phyloP scores from a whole-genome alignment of 1,284 basidiomycete species.

The Wolfiporia cocos region DNA sequence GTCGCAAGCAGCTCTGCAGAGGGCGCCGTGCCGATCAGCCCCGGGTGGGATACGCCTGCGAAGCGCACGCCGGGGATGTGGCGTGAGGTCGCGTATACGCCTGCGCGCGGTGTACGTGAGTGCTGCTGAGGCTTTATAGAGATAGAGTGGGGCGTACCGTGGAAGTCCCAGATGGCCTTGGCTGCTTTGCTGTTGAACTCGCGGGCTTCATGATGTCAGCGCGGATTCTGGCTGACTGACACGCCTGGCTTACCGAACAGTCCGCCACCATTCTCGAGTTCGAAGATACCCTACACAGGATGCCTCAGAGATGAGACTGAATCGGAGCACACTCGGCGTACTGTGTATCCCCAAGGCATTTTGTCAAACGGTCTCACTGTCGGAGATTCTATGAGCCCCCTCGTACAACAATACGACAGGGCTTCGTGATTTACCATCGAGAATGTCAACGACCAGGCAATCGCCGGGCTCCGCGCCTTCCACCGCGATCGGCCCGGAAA shows the following conservation, averaged over 20 bases:
- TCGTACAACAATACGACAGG: no score
- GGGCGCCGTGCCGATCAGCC: conserved; percentile 72
- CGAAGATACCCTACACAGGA: conserved; percentile 56
- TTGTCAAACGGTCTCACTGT: conserved; percentile 65
- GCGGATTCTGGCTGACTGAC: background rate
- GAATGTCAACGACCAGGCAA: conserved; percentile 72
- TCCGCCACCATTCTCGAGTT: conserved; percentile 70
- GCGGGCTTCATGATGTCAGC: conserved; percentile 33
- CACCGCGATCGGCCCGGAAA: conserved; percentile 70
- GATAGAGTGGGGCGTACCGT: conserved; percentile 32
- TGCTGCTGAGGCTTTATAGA: conserved; percentile 1
- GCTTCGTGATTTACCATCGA: conserved; percentile 59
- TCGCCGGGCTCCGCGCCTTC: conserved; percentile 77
- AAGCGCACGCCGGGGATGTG: conserved; percentile 79
- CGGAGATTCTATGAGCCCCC: no score
- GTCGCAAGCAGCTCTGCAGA: conserved; percentile 64
- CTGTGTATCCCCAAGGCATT: conserved; percentile 80
- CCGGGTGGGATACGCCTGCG: conserved; percentile 73
- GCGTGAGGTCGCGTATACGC: conserved; percentile 62
- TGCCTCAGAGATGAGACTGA: background rate
- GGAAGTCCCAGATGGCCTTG: conserved; percentile 80
- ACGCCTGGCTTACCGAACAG: conserved; percentile 46
- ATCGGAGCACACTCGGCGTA: conserved; percentile 19
- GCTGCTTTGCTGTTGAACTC: conserved; percentile 68
- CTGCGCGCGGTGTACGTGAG: conserved; percentile 22